Conservation (phyloP, 2,329 filamentous ascomycete species). For the Dryadomyces quercus-mongolicae region DNA sequence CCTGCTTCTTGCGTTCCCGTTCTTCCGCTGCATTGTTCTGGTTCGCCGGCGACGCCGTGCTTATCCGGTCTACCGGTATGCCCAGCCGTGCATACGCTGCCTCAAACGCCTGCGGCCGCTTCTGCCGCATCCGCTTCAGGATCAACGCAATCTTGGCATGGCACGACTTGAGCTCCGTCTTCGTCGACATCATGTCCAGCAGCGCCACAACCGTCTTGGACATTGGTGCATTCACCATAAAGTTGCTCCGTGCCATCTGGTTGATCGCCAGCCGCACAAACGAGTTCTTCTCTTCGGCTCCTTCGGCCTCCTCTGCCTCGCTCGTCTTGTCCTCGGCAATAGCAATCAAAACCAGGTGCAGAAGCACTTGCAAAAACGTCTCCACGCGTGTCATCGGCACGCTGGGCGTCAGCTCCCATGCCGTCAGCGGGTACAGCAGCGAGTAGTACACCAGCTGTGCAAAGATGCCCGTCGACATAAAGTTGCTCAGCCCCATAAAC, state of each 20-base stretch:
- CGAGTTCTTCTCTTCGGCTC: slow-evolving; percentile 31
- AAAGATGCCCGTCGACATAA: slow-evolving; percentile 78
- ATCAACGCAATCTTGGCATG: slow-evolving; percentile 77
- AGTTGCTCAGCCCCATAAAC: slow-evolving; percentile 64
- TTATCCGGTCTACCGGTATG: slow-evolving; percentile 64
- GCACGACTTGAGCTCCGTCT: slow-evolving; percentile 68
- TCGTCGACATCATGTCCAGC: slow-evolving; percentile 48
- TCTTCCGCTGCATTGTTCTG: slow-evolving; percentile 50
- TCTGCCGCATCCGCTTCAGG: slow-evolving; percentile 74
- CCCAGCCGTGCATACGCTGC: slow-evolving; percentile 51
- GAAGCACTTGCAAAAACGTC: slow-evolving; percentile 78
- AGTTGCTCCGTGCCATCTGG: slow-evolving; percentile 48
- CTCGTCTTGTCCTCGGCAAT: slow-evolving; percentile 66
- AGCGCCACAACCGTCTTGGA: slow-evolving; percentile 53
- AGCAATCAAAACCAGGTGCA: slow-evolving; percentile 79
- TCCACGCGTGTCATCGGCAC: slow-evolving; percentile 78
- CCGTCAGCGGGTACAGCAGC: slow-evolving; percentile 66
- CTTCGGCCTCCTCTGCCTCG: slow-evolving; percentile 22
- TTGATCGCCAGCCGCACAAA: slow-evolving; percentile 63
- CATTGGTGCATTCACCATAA: slow-evolving; percentile 33
- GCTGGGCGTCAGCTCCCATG: slow-evolving; percentile 54
- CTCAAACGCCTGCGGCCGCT: slow-evolving; percentile 62
- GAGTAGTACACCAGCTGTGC: slow-evolving; percentile 83
- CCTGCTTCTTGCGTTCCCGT: slow-evolving; percentile 75
- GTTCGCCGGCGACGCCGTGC: slow-evolving; percentile 68